Evolutionary conservation across 2,329 filamentous ascomycete species (phyloP).

Genomic region (Aureobasidium sp.): DNA sequence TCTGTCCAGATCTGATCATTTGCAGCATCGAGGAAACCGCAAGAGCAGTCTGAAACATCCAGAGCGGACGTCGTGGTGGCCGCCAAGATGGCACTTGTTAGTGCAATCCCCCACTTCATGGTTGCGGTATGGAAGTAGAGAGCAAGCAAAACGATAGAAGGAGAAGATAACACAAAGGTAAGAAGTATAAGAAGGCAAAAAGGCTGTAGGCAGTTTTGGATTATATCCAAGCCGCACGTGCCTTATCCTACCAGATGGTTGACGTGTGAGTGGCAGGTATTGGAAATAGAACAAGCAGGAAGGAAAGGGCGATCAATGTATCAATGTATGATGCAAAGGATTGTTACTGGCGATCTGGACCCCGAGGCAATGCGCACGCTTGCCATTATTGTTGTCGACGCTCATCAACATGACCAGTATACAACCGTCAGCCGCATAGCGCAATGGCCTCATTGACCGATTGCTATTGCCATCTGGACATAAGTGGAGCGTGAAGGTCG

Average conservation of each 20-base stretch:
- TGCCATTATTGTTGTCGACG: not conserved
- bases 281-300: not conserved
- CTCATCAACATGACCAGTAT: not conserved
- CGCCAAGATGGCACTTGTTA: constrained; percentile 1
- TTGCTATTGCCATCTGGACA: not conserved
- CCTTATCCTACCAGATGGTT: not conserved
- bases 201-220: not conserved
- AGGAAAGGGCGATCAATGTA: not conserved
- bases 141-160: not conserved
- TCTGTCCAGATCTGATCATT: constrained; percentile 40
- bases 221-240: constrained; percentile 6
- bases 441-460: not conserved
- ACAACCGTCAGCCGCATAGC: not conserved
- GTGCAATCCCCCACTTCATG: constrained; percentile 11
- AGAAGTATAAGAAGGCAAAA: constrained; percentile 5
- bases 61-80: not conserved
- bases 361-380: not conserved
- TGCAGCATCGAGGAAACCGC: constrained; percentile 39
- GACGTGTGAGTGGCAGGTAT: not conserved
- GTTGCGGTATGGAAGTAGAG: not conserved
- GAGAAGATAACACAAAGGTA: not conserved
- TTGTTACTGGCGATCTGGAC: not conserved
- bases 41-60: constrained; percentile 32
- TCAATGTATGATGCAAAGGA: constrained; percentile 8
- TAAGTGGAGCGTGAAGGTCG: not conserved